Base-by-base conservation (phyloP, 1,284 basidiomycete species). In the Sporisorium sorghi region DNA sequence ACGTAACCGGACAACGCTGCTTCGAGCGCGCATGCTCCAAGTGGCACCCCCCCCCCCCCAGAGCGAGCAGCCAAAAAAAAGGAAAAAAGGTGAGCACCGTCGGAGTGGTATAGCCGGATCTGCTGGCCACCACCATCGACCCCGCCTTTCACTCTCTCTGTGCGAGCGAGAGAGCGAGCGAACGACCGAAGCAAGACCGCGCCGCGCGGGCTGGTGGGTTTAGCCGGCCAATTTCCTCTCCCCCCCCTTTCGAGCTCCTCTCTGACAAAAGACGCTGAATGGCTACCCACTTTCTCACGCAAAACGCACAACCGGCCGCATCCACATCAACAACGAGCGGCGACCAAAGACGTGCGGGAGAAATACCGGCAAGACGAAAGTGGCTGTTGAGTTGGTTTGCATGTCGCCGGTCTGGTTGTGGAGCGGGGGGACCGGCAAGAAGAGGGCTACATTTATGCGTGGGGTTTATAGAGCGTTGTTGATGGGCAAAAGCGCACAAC, bases 121-220 rank as follows among this genome's bases (percentile, higher is more conserved):
- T 30, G 46, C 28, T 15, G 26, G 43, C 15, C 11, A 15, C 8
- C 24, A 9, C 19, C 7, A 49, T 21, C 15, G n/a, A 30, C 47
- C 47, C 47, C 30, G 30, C 47, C 32, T 49, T 49, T 49, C 30
- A 19, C 28, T 21, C 37, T n/a, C n/a, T n/a, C n/a, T n/a, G n/a
- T n/a, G n/a, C n/a, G n/a, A n/a, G n/a, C n/a, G n/a, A n/a, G n/a
- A n/a, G n/a, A n/a, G n/a, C n/a, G n/a, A n/a, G n/a, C n/a, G n/a
- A 43, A 40, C 40, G 28, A 54, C 52, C 52, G 52, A 54, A 26
- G 8, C 40, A 32, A 19, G 52, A 32, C 52, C 52, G 52, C n/a
- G n/a, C n/a, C n/a, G n/a, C n/a, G 28, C 9, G 52, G 24, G 37
- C n/a, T 17, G 19, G n/a, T 32, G 19, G 32, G 21, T 23, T 37